These are phyloP conservation scores for Porogramme epimiltina DNA, from an alignment of 1,284 basidiomycete genomes.

Conservation along the genomic window DNA sequence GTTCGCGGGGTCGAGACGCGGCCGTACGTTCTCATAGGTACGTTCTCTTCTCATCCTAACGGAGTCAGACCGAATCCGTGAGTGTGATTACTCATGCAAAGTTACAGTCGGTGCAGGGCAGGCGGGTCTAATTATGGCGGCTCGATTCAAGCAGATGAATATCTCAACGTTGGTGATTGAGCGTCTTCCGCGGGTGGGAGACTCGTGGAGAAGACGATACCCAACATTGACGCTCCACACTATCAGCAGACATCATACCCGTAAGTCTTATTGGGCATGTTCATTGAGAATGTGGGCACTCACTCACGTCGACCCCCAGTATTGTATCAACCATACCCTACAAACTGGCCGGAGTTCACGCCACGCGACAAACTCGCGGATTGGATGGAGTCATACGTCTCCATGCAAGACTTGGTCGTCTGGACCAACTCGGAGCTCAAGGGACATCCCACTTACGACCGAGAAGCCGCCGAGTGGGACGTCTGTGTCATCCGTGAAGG, in stretches of 20 bases:
- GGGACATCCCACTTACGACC: slow-evolving; percentile 37
- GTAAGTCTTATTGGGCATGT: slow-evolving; percentile 29
- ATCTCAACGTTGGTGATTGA: slow-evolving; percentile 53
- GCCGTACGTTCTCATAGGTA: slow-evolving; percentile 9
- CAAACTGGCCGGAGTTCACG: slow-evolving; percentile 31
- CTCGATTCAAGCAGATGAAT: slow-evolving; percentile 54
- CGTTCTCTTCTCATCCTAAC: neutral
- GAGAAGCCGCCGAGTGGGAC: slow-evolving; percentile 47
- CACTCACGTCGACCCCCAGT: slow-evolving; percentile 31
- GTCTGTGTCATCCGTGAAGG: slow-evolving; percentile 48
- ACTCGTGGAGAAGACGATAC: slow-evolving; percentile 57
- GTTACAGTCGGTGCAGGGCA: slow-evolving; percentile 54
- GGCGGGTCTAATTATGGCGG: slow-evolving; percentile 51
- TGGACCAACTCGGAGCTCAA: slow-evolving; percentile 56
- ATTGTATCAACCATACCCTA: slow-evolving; percentile 36
- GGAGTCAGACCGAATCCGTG: neutral
- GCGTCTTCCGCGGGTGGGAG: slow-evolving; percentile 46
- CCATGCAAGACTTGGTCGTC: slow-evolving; percentile 59
- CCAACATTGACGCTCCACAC: slow-evolving; percentile 50
- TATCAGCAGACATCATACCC: slow-evolving; percentile 34
- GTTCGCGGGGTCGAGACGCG: slow-evolving; percentile 20
- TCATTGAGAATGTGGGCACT: neutral
- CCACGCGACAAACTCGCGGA: slow-evolving; percentile 49
- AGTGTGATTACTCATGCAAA: neutral
- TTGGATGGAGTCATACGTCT: slow-evolving; percentile 67